Evolutionary conservation across 1,284 basidiomycete species (phyloP), one percentile per base, ranked within the genome.

Genomic region (Sphaerobolus stellatus): DNA sequence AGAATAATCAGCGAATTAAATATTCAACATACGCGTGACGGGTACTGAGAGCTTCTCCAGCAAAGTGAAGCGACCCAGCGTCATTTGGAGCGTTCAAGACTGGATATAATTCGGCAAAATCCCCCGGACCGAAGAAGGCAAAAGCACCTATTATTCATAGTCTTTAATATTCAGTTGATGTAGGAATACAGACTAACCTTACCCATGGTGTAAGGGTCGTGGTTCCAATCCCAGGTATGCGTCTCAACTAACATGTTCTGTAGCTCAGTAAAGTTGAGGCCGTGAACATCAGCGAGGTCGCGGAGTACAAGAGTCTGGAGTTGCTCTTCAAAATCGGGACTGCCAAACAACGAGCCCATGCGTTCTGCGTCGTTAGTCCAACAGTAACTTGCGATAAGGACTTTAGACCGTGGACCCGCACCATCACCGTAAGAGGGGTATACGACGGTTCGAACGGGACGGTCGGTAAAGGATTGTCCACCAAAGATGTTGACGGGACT

Each of bases 331-430:
- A n/a, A n/a, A 9, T 31, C 28, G 34, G 40, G 27, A 11, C 29
- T 18, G 5, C 34, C 24, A 11, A 56, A 29, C 4, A 56, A 38
- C 7, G 54, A 24, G 16, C 54, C 51, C 13, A 56, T 16, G 14
- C 54, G 29, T 18, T n/a, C 18, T 3, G 54, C 50, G 29, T 56
- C 54, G n/a, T 53, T 24, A 13, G 54, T 54, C 54, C 54, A 56
- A 33, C 51, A 38, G 28, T 56, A 56, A 22, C 54, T 56, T 18
- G 51, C 54, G 20, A 56, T 54, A 18, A 56, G 51, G 9, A 34
- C 22, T 16, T 14, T 27, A 16, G 47, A 13, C 16, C 22, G 28
- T 13, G 18, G 16, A 6, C 20, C 27, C 27, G 43, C 36, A 13
- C 16, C 51, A 4, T 22, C 18, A 20, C 20, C 20, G 38, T 25